phyloP scores from a whole-genome alignment of 2,329 filamentous ascomycete species.

The Alternaria burnsii region DNA sequence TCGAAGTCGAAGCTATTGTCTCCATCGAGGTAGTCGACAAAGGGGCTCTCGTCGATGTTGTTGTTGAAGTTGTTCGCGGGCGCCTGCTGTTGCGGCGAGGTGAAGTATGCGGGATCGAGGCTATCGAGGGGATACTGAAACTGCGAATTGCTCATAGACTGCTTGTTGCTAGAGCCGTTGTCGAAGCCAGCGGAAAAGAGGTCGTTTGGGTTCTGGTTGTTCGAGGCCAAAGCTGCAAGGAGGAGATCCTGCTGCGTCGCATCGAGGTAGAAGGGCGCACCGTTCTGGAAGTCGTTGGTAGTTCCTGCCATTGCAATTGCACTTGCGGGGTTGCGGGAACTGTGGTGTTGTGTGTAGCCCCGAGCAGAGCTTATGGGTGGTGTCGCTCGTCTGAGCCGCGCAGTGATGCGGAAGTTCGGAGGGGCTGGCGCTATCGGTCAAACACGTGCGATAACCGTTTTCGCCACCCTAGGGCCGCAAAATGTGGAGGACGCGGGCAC shows the following conservation, averaged over 20 bases:
- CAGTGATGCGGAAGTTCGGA: conserved; percentile 2
- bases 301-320: conserved; percentile 47
- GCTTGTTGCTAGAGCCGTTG: conserved; percentile 20
- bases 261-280: conserved; percentile 55
- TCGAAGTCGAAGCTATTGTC: conserved; percentile 82
- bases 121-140: conserved; percentile 46
- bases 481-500: conserved; percentile 5
- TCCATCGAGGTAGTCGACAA: conserved; percentile 80
- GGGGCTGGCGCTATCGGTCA: conserved; percentile 13
- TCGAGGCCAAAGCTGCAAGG: conserved; percentile 58
- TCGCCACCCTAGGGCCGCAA: conserved; percentile 16
- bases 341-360: neutral
- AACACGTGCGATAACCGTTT: conserved; percentile 13
- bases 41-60: conserved; percentile 75
- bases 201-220: conserved; percentile 49
- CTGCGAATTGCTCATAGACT: conserved; percentile 31
- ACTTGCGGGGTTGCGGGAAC: neutral
- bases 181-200: conserved; percentile 37
- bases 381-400: conserved; percentile 6
- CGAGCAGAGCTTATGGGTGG: neutral
- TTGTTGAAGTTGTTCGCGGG: conserved; percentile 60
- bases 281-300: conserved; percentile 51
- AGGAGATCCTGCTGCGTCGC: conserved; percentile 59
- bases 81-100: conserved; percentile 49
- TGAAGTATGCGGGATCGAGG: conserved; percentile 49